Conservation (phyloP, 2,329 filamentous ascomycete genomes). For the Bipolaris victoriae region DNA sequence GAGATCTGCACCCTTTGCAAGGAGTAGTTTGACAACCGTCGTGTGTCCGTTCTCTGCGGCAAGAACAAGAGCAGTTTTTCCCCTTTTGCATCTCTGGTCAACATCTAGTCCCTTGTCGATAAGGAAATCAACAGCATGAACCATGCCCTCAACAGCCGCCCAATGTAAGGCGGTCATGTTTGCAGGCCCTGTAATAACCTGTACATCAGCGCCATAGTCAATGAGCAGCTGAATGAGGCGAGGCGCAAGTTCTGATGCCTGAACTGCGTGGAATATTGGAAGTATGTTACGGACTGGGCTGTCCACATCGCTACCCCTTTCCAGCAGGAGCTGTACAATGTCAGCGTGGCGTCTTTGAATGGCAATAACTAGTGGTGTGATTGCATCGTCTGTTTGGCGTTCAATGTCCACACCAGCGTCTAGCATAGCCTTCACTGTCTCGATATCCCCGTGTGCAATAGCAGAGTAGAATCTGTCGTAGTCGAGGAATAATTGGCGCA, state of each 20-base stretch:
- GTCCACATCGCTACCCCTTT: not conserved
- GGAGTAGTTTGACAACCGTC: constrained; percentile 21
- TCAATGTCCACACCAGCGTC: not conserved
- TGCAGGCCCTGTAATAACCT: not conserved
- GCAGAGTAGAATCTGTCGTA: not conserved
- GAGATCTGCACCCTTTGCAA: constrained; percentile 27
- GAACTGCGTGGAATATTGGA: constrained; percentile 17
- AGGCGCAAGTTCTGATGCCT: constrained; percentile 3
- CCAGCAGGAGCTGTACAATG: not conserved
- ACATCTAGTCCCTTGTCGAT: not conserved
- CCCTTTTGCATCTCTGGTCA: not conserved
- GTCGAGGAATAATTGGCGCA: not conserved
- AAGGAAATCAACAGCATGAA: not conserved
- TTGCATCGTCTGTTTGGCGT: not conserved
- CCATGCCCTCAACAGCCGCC: not conserved
- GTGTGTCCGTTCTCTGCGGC: constrained; percentile 27
- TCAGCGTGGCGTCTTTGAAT: not conserved
- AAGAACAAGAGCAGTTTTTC: constrained; percentile 30
- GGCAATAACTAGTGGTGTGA: not conserved
- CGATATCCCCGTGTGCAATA: not conserved
- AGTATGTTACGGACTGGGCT: not conserved
- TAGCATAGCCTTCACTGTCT: not conserved
- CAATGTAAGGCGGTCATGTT: not conserved
- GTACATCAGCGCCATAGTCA: constrained; percentile 22
- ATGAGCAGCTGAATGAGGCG: constrained; percentile 27